Evolutionary conservation across 2,329 filamentous ascomycete species (phyloP), one percentile per base, ranked within the genome.

Genomic region (Fusarium buharicum): DNA sequence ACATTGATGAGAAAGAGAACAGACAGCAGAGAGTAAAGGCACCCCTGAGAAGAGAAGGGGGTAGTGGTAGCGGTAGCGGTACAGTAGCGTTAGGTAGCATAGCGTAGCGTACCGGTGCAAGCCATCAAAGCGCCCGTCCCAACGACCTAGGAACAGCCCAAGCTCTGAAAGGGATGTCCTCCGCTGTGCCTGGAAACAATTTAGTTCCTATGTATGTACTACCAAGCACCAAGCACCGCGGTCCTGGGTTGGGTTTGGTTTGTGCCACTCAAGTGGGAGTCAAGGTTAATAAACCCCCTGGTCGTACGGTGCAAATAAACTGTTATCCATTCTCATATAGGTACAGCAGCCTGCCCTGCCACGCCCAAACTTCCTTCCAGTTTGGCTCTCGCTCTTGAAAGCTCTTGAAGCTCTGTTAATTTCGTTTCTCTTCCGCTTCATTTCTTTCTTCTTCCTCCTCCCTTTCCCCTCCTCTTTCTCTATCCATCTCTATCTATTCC

Each of bases 251-350:
- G 68, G 58, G 56, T 64, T 62, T 30, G 28, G 28, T 30, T 30
- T 30, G 28, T 30, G 28, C 11, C 11, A 30, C 11, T 12, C 28
- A 30, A 63, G 53, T 62, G 41, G 64, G 41, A 55, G 50, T 50
- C 57, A 62, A 68, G 59, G 55, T 67, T 55, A 40, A 67, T 53
- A 51, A 50, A 63, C 22, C 63, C 56, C 67, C 63, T 55, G 58
- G 67, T 70, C 65, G 63, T 70, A 70, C 58, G 67, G 67, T 70
- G 55, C 66, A 70, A 69, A 69, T 70, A 70, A 69, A 55, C 59
- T 57, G 52, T 45, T 44, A 50, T 47, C 40, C 45, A 60, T 59
- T 59, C 49, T 48, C 67, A 67, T 70, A 70, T 70, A 67, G 64
- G 30, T 33, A 12, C 28, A 30, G 13, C 9, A 33, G 56, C 58